Percentiles rank a stretch among this genome's conserved stretches.
Evolutionary conservation across 306 rosid species (phyloP).

Genomic region (Malus fusca): DNA sequence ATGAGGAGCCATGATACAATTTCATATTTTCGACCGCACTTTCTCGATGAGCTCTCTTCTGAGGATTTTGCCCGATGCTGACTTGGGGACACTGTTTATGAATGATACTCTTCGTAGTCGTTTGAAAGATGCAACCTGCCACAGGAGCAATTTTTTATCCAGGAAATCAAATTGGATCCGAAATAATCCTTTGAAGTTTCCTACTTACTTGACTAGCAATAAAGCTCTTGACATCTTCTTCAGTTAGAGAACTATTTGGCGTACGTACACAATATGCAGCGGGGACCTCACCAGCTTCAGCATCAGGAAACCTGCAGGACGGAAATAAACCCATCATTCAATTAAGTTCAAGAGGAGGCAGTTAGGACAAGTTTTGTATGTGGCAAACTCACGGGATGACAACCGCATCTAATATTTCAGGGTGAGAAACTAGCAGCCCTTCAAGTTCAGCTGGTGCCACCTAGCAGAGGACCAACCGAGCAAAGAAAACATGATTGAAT

Average conservation of each 20-base stretch:
- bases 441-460: conserved; percentile 99
- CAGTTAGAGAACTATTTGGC: conserved; percentile 66
- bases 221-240: conserved; percentile 57
- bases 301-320: conserved; percentile 67
- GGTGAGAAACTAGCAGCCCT: conserved; percentile 87
- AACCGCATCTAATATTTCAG: conserved; percentile 86
- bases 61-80: conserved; percentile 82
- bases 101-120: conserved; percentile 73
- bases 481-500: not conserved
- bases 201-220: conserved; percentile 58
- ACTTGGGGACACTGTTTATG: conserved; percentile 67
- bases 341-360: not conserved
- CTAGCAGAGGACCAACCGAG: conserved; percentile 24
- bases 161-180: not conserved
- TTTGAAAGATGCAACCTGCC: conserved; percentile 87
- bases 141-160: not conserved
- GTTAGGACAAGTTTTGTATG: not conserved
- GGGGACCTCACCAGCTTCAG: conserved; percentile 91
- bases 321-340: not conserved
- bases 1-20: not conserved
- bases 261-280: conserved; percentile 69
- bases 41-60: conserved; percentile 79
- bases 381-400: conserved; percentile 76
- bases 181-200: not conserved
- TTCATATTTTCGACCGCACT: conserved; percentile 63